phyloP scores from a whole-genome alignment of 148 eudicot genomes.

The Arbutus unedo region DNA sequence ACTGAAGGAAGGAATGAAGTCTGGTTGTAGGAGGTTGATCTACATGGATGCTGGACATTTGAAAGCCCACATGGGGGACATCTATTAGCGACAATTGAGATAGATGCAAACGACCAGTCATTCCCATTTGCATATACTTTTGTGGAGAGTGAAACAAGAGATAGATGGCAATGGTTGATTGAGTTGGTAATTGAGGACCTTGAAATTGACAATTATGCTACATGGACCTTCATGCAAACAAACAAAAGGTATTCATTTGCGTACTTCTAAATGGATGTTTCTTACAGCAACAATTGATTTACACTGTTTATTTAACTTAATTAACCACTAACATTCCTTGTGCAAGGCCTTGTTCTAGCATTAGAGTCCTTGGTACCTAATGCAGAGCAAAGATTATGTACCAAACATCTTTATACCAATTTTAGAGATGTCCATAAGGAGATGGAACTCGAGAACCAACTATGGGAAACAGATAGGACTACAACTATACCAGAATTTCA shows the following conservation, averaged over 20 bases:
- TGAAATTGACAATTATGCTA: background rate
- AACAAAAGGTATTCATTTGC: background rate
- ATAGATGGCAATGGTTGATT: background rate
- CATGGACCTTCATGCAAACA: background rate
- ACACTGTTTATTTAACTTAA: background rate
- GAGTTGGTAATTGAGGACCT: background rate
- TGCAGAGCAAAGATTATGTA: background rate
- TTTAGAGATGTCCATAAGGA: too few relatives aligned
- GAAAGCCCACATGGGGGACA: background rate
- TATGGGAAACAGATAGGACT: background rate
- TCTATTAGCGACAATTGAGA: background rate
- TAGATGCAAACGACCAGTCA: too few relatives aligned
- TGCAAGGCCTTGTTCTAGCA: background rate
- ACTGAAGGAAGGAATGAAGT: background rate
- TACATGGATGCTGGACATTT: background rate
- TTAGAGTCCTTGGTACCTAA: background rate
- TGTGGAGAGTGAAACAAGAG: too few relatives aligned
- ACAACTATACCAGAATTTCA: background rate
- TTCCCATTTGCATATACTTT: too few relatives aligned
- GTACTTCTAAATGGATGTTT: too few relatives aligned
- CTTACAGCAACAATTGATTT: too few relatives aligned
- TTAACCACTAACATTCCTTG: too few relatives aligned
- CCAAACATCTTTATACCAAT: too few relatives aligned
- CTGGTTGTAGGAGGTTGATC: background rate
- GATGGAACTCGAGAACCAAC: background rate